These are phyloP conservation scores for Phytophthora colocasiae DNA, from an alignment of 352 stramenopile genomes.

Conservation along the genomic window DNA sequence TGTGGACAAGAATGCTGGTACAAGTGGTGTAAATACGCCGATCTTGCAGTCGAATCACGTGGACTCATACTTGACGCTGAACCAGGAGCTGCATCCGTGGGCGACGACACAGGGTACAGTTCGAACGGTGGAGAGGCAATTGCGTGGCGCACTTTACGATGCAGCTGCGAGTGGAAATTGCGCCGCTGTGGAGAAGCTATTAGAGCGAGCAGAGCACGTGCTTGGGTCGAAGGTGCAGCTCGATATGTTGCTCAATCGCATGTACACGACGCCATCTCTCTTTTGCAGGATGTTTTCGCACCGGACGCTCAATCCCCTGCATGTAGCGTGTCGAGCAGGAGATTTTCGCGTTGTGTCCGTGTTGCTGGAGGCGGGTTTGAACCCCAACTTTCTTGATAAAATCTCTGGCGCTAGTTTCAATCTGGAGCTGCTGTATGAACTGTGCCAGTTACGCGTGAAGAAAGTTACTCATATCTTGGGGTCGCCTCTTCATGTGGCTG, in stretches of 20 bases:
- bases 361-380: constrained; percentile 67
- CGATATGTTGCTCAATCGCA: constrained; percentile 66
- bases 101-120: constrained; percentile 39
- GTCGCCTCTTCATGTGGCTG: constrained; percentile 73
- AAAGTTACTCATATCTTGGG: constrained; percentile 77
- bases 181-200: constrained; percentile 44
- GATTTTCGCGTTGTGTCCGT: constrained; percentile 65
- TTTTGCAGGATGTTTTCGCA: constrained; percentile 73
- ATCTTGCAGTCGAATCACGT: constrained; percentile 51
- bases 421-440: constrained; percentile 70
- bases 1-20: constrained; percentile 5
- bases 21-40: constrained; percentile 34
- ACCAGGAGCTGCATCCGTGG: constrained; percentile 49
- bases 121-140: constrained; percentile 51
- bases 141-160: constrained; percentile 59
- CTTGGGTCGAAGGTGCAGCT: constrained; percentile 70
- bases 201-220: constrained; percentile 60
- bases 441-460: constrained; percentile 66
- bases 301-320: constrained; percentile 74
- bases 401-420: constrained; percentile 67
- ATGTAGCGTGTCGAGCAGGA: constrained; percentile 68
- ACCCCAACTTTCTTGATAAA: constrained; percentile 84
- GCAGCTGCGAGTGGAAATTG: constrained; percentile 56
- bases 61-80: constrained; percentile 47
- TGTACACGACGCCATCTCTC: constrained; percentile 76